These are phyloP conservation scores for Russula sp. DNA, from an alignment of 768 basidiomycete genomes.

Conservation along the genomic window DNA sequence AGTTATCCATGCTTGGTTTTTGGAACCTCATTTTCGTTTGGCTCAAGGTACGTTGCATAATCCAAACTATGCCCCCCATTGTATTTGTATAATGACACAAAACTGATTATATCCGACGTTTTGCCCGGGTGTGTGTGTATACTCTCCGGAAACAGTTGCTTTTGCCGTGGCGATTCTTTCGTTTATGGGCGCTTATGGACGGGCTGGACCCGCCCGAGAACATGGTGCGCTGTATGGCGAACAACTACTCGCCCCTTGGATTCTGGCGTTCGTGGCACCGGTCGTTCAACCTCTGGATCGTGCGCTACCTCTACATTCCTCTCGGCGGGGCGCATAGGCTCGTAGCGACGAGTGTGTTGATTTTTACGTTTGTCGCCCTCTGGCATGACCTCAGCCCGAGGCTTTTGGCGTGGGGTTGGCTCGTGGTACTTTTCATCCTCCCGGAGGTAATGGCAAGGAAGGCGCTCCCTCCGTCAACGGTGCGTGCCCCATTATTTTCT, in stretches of 20 bases:
- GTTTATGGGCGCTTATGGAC: constrained; percentile 85
- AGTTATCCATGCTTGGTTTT: constrained; percentile 91
- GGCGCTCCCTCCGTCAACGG: constrained; percentile 62
- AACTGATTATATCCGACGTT: neutral
- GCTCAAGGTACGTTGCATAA: constrained; percentile 69
- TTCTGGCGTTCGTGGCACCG: constrained; percentile 99
- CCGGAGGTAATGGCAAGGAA: constrained; percentile 72
- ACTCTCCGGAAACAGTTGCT: constrained; percentile 56
- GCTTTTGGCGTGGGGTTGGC: constrained; percentile 95
- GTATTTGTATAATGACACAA: neutral
- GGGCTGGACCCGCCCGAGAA: constrained; percentile 95
- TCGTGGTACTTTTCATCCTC: constrained; percentile 83
- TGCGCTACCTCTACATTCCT: constrained; percentile 90
- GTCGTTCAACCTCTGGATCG: constrained; percentile 93
- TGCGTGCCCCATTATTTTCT: constrained; percentile 37
- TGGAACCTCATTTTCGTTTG: constrained; percentile 97
- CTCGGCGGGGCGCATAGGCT: constrained; percentile 67
- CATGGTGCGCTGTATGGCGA: constrained; percentile 98
- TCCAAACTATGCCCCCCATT: neutral
- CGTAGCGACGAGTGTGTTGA: constrained; percentile 63
- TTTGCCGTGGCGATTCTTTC: constrained; percentile 96
- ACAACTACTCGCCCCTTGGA: constrained; percentile 89
- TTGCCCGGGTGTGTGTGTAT: neutral
- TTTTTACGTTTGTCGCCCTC: constrained; percentile 95
- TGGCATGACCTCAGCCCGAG: constrained; percentile 94